Conservation (phyloP, 2,329 filamentous ascomycete species). For the Pochonia chlamydosporia region DNA sequence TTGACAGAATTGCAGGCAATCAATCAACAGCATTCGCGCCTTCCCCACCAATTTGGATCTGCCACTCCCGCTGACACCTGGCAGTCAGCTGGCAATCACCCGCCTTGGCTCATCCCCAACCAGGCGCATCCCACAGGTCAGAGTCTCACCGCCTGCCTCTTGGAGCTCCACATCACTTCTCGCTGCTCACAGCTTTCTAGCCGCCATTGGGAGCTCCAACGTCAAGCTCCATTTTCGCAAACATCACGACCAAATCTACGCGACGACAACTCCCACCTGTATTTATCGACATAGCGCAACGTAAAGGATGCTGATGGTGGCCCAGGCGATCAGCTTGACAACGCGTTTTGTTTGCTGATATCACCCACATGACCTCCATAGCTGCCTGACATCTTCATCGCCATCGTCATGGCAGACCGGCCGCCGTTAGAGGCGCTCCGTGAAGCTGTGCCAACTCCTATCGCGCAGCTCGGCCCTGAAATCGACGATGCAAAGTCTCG, state of each 20-base stretch:
- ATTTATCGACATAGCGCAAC: neutral
- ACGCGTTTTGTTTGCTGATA: constrained; percentile 2
- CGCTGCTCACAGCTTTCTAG: neutral
- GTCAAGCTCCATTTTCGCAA: neutral
- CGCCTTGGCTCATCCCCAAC: neutral
- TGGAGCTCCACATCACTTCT: neutral
- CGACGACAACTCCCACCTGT: neutral
- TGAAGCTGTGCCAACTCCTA: constrained; percentile 38
- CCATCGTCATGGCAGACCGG: constrained; percentile 17
- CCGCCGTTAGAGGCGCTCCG: constrained; percentile 17
- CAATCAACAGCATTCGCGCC: too few species aligned
- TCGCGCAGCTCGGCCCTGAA: constrained; percentile 48
- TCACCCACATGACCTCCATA: neutral
- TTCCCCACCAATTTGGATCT: too few species aligned
- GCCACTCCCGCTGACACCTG: too few species aligned
- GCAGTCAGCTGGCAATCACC: too few species aligned
- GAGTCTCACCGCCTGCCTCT: constrained; percentile 6
- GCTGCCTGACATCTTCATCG: neutral
- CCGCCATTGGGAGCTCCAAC: neutral
- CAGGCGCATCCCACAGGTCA: neutral
- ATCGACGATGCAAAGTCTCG: constrained; percentile 33
- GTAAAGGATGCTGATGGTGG: neutral
- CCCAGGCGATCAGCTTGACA: neutral
- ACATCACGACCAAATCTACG: neutral
- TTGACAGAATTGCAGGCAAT: too few species aligned